Evolutionary conservation across 2,329 filamentous ascomycete species (phyloP).

Genomic region (Hypoxylon sp.): DNA sequence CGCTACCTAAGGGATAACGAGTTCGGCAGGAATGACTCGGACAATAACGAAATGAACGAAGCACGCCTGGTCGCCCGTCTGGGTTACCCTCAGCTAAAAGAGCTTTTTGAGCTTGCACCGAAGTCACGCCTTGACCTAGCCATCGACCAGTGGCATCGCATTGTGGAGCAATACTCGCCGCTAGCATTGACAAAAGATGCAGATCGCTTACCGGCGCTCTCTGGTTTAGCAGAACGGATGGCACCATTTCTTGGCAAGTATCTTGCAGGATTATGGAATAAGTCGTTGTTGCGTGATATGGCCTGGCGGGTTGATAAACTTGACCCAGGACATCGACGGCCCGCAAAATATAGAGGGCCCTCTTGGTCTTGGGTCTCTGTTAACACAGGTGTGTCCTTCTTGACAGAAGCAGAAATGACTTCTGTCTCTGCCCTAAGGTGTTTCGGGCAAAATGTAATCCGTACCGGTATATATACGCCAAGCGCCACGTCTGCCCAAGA

Average conservation of each 20-base stretch:
- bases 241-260: background rate
- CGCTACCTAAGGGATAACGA: background rate
- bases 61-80: background rate
- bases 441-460: background rate
- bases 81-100: background rate
- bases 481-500: background rate
- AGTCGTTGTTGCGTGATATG: background rate
- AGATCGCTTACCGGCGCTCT: background rate
- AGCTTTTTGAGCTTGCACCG: background rate
- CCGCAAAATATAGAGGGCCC: background rate
- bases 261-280: background rate
- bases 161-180: background rate
- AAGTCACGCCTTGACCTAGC: background rate
- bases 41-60: background rate
- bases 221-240: slow-evolving; percentile 3
- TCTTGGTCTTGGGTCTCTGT: slow-evolving; percentile 2
- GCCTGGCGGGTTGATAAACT: background rate
- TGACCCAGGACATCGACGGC: background rate
- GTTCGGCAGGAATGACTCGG: background rate
- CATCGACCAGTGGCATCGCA: background rate
- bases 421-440: background rate
- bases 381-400: background rate
- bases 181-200: background rate
- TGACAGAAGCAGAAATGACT: background rate
- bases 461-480: background rate